Evolutionary conservation across 257 asterid genomes (phyloP).

Genomic region (Fraxinus anomala): DNA sequence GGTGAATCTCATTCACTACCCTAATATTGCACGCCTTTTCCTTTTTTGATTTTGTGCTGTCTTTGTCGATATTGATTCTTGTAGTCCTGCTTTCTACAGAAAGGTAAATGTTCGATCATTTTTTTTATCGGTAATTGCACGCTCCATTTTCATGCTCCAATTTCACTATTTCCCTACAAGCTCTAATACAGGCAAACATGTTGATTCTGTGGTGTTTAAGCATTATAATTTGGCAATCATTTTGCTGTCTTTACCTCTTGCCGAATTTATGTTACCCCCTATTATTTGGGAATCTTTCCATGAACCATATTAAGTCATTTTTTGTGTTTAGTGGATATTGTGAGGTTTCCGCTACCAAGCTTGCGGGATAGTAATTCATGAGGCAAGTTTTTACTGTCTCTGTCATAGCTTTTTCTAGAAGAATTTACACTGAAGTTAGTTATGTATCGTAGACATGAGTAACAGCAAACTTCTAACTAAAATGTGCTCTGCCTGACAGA

Average conservation of each 20-base stretch:
- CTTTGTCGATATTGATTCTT: not conserved
- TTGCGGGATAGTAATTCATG: not conserved
- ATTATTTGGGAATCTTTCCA: not conserved
- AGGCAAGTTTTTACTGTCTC: not conserved
- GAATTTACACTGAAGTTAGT: too few species aligned
- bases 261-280: not conserved
- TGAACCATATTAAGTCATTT: not conserved
- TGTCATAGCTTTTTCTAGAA: not conserved
- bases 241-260: not conserved
- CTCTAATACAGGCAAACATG: not conserved
- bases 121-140: not conserved
- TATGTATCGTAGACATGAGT: too few species aligned
- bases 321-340: not conserved
- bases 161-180: not conserved
- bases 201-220: not conserved
- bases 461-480: not conserved
- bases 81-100: not conserved
- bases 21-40: not conserved
- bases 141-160: not conserved
- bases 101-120: not conserved
- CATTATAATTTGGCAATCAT: not conserved
- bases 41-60: not conserved
- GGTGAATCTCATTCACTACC: not conserved
- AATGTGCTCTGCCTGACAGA: not conserved
- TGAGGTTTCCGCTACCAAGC: not conserved